These are phyloP conservation scores for Mycena alexandri DNA, from an alignment of 768 basidiomycete species.

Conservation along the genomic window DNA sequence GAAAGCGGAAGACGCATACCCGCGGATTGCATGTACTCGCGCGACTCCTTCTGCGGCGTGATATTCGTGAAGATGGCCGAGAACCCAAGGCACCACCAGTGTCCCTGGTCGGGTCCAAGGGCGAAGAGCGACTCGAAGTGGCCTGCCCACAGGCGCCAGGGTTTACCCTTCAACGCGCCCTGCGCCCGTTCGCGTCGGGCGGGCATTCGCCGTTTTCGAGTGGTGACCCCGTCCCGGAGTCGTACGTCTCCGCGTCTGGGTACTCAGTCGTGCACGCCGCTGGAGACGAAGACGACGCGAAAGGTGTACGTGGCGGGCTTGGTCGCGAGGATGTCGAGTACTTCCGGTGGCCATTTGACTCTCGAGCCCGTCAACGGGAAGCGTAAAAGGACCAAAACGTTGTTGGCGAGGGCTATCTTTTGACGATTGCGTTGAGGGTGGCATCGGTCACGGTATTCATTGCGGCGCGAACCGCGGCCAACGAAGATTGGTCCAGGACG, in stretches of 20 bases:
- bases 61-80: constrained; percentile 19
- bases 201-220: constrained; percentile 13
- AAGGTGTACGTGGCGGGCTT: constrained; percentile 2
- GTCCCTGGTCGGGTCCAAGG: not conserved
- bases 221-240: not conserved
- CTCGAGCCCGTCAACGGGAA: no score
- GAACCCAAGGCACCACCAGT: not conserved
- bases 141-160: constrained; percentile 17
- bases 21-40: not conserved
- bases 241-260: constrained; percentile 2
- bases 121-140: no score
- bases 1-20: not conserved
- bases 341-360: no score
- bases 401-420: no score
- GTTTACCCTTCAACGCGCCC: constrained; percentile 17
- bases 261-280: constrained; percentile 14
- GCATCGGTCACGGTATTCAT: no score
- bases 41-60: constrained; percentile 4
- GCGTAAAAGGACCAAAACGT: no score
- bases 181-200: constrained; percentile 1
- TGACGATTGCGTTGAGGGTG: no score
- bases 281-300: constrained; percentile 22
- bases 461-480: no score
- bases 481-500: no score
- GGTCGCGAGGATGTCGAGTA: not conserved